phyloP scores from a whole-genome alignment of 192 early-diverging fungal species.

The Allomyces arbusculus region DNA sequence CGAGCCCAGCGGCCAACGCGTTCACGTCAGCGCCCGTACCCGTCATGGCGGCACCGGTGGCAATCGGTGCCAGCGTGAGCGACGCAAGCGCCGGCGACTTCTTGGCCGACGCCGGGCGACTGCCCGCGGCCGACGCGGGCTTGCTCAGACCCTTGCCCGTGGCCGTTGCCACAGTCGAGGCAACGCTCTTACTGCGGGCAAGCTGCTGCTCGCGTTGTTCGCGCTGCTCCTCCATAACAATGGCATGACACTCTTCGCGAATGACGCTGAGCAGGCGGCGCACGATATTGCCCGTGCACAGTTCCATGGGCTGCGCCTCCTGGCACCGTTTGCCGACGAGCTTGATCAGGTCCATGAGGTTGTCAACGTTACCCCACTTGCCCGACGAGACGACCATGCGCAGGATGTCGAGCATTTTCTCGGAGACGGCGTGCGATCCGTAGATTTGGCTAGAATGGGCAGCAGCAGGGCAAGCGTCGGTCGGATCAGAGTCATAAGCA shows the following conservation, averaged over 20 bases:
- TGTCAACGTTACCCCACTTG: constrained; percentile 42
- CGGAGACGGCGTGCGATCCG: constrained; percentile 41
- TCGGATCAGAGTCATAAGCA: too few relatives aligned
- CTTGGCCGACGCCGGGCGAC: constrained; percentile 8
- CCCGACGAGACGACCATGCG: constrained; percentile 53
- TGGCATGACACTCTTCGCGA: constrained; percentile 36
- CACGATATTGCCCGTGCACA: constrained; percentile 68
- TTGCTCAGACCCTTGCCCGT: constrained; percentile 7
- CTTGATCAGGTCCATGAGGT: constrained; percentile 39
- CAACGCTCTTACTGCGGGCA: constrained; percentile 3
- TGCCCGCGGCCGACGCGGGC: background rate
- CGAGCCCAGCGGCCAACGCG: background rate
- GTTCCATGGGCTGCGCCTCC: constrained; percentile 68
- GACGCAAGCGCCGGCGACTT: constrained; percentile 2
- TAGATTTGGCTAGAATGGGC: constrained; percentile 28
- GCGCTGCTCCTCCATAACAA: constrained; percentile 11
- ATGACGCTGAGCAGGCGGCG: constrained; percentile 68
- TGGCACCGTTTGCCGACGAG: constrained; percentile 43
- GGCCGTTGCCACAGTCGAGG: constrained; percentile 5
- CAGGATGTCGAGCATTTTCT: constrained; percentile 53
- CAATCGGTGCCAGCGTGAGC: too few relatives aligned
- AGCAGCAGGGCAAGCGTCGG: background rate
- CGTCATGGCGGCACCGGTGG: background rate
- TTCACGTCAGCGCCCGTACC: background rate
- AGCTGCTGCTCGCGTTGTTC: constrained; percentile 3